These are phyloP conservation scores for Priceomyces carsonii DNA, from an alignment of 805 yeast species.

Conservation along the genomic window DNA sequence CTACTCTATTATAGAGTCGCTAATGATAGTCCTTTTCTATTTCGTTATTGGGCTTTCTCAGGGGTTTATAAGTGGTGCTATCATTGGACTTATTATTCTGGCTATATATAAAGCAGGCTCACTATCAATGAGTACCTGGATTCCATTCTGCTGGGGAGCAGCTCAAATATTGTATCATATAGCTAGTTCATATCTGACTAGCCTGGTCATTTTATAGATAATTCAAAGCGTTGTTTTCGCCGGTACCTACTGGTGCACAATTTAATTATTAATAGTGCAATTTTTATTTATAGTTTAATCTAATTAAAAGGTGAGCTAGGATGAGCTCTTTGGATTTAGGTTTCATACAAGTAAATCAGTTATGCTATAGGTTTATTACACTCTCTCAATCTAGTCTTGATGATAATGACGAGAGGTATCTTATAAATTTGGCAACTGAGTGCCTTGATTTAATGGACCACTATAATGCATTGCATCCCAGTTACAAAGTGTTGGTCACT, in stretches of 20 bases:
- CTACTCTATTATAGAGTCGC: constrained; percentile 5
- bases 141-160: constrained; percentile 81
- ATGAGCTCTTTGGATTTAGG: neutral
- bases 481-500: constrained; percentile 8
- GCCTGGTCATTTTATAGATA: constrained; percentile 20
- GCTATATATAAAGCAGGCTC: constrained; percentile 79
- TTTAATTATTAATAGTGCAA: neutral
- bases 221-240: no score
- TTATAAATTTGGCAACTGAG: constrained; percentile 1
- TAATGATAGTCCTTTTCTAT: constrained; percentile 47
- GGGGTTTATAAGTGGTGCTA: constrained; percentile 72
- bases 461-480: constrained; percentile 22
- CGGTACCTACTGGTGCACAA: neutral
- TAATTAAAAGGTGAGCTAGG: neutral
- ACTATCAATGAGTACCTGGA: constrained; percentile 92
- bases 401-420: neutral
- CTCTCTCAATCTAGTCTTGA: neutral
- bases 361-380: constrained; percentile 2
- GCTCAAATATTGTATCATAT: constrained; percentile 68
- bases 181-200: constrained; percentile 63
- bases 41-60: constrained; percentile 56
- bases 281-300: neutral
- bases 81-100: constrained; percentile 72
- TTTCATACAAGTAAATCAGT: neutral
- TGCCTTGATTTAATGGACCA: constrained; percentile 24